Evolutionary conservation across 192 early-diverging fungal species (phyloP).

Genomic region (Coemansia sp.): DNA sequence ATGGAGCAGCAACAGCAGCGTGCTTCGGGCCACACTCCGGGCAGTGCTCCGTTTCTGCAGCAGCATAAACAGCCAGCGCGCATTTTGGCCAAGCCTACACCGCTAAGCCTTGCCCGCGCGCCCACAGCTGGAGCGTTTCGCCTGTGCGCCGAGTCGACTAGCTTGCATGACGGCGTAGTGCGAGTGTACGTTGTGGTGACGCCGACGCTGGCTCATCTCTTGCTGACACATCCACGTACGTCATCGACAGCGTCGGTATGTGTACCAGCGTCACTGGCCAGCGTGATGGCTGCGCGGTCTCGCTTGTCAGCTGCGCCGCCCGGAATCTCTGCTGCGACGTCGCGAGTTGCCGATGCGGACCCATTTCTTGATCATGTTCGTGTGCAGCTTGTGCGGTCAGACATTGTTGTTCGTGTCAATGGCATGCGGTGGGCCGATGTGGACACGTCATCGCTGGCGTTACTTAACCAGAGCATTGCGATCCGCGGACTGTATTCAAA

Average conservation of each 20-base stretch:
- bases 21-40: constrained; percentile 12
- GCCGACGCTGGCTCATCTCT: constrained; percentile 35
- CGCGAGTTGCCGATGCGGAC: constrained; percentile 20
- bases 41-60: constrained; percentile 21
- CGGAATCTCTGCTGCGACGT: neutral
- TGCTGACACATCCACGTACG: constrained; percentile 29
- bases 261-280: constrained; percentile 33
- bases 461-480: constrained; percentile 19
- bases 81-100: constrained; percentile 40
- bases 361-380: constrained; percentile 36
- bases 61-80: constrained; percentile 15
- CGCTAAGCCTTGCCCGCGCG: constrained; percentile 29
- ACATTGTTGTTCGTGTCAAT: constrained; percentile 44
- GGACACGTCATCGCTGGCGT: neutral
- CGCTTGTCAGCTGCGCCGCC: neutral
- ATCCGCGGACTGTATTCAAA: constrained; percentile 23
- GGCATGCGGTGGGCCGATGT: constrained; percentile 35
- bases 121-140: constrained; percentile 18
- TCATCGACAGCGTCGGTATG: constrained; percentile 29
- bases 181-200: constrained; percentile 28
- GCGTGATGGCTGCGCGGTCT: constrained; percentile 9
- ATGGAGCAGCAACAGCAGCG: neutral
- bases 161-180: constrained; percentile 8
- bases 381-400: constrained; percentile 31
- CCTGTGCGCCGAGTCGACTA: constrained; percentile 19